Percentiles rank a stretch among this genome's conserved stretches.
phyloP scores from a whole-genome alignment of 2,329 filamentous ascomycete species.

The Neofusicoccum cordaticola region DNA sequence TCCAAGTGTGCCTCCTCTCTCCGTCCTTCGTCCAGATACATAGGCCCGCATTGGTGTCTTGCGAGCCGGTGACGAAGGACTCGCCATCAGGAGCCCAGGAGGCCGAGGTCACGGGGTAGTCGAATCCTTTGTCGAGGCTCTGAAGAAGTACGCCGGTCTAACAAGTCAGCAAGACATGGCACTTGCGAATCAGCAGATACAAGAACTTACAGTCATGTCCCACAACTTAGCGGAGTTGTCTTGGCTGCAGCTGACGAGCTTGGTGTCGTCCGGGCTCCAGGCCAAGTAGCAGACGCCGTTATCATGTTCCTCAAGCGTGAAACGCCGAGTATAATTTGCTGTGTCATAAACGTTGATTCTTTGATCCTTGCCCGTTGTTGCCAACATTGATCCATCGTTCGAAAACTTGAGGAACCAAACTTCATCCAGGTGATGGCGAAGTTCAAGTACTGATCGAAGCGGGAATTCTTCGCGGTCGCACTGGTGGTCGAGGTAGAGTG shows the following conservation, averaged over 20 bases:
- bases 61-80: constrained; percentile 68
- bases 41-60: constrained; percentile 37
- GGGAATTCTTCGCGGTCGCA: constrained; percentile 83
- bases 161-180: no score
- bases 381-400: constrained; percentile 76
- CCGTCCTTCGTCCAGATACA: constrained; percentile 62
- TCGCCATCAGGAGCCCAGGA: constrained; percentile 81
- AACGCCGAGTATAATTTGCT: constrained; percentile 62
- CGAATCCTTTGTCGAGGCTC: constrained; percentile 62
- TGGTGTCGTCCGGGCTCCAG: constrained; percentile 89
- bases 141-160: constrained; percentile 50
- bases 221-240: constrained; percentile 71
- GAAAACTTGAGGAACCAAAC: constrained; percentile 93
- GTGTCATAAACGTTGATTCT: constrained; percentile 81
- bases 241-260: constrained; percentile 78
- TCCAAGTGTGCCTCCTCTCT: constrained; percentile 62
- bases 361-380: constrained; percentile 74
- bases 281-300: constrained; percentile 77
- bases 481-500: constrained; percentile 82
- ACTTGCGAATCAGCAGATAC: no score
- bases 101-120: constrained; percentile 83
- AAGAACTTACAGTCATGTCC: constrained; percentile 49
- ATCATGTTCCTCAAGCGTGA: constrained; percentile 63
- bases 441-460: constrained; percentile 64
- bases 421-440: constrained; percentile 73